Conservation (phyloP, 257 asterid species). For the Anisodus acutangulus region DNA sequence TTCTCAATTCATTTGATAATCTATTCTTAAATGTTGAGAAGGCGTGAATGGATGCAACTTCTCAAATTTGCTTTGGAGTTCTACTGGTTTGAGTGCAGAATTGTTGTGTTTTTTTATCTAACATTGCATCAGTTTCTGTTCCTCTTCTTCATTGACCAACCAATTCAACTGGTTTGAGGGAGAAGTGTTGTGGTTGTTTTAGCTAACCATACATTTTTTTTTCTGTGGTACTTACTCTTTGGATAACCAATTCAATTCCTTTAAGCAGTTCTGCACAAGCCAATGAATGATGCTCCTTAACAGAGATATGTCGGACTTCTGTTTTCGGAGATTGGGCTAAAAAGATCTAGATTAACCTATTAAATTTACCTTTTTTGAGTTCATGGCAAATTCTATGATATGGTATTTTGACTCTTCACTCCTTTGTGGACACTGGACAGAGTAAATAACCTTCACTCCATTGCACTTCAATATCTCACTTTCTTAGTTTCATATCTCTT, state of each 20-base stretch:
- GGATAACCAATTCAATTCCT: neutral
- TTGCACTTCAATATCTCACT: neutral
- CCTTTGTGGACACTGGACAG: neutral
- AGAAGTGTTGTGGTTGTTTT: neutral
- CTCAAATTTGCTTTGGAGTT: neutral
- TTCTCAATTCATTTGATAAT: neutral
- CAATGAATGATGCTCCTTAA: neutral
- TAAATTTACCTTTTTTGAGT: neutral
- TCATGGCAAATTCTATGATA: neutral
- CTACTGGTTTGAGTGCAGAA: neutral
- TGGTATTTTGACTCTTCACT: neutral
- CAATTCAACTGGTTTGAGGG: neutral
- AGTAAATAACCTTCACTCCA: neutral
- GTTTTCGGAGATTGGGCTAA: neutral
- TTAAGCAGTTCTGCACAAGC: neutral
- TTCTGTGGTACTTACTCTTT: neutral
- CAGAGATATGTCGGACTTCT: neutral
- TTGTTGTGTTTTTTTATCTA: neutral
- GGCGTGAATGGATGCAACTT: neutral
- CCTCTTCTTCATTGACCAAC: neutral
- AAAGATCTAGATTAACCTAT: neutral
- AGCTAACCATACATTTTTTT: neutral
- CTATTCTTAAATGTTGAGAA: neutral
- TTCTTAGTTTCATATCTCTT: neutral
- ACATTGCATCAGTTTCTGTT: neutral